A percentile compares a stretch with the other conserved stretches of the same genome.
Evolutionary conservation across 2,329 filamentous ascomycete genomes (phyloP).

Genomic region (Mycosphaerelloides madeirae): DNA sequence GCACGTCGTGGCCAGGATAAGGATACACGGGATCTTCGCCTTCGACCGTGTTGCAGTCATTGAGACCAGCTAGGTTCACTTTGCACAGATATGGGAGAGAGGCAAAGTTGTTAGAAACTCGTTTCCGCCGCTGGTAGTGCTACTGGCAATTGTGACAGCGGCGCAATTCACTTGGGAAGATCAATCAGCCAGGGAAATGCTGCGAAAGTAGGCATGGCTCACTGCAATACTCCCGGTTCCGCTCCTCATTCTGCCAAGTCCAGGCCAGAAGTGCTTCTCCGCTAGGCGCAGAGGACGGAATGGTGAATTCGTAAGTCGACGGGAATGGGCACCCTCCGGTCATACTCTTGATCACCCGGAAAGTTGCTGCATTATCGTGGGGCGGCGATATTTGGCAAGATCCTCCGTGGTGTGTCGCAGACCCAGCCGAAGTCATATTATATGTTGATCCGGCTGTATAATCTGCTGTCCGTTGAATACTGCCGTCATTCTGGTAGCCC

Average conservation of each 20-base stretch:
- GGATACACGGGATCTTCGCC: constrained; percentile 38
- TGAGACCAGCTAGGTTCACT: constrained; percentile 40
- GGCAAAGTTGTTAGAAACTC: constrained; percentile 24
- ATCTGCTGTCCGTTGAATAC: constrained; percentile 53
- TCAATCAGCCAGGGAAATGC: background rate
- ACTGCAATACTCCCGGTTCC: constrained; percentile 81
- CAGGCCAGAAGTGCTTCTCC: constrained; percentile 64
- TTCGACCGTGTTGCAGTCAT: constrained; percentile 38
- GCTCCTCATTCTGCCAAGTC: constrained; percentile 50
- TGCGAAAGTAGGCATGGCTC: constrained; percentile 44
- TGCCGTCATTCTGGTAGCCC: constrained; percentile 52
- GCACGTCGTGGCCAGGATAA: constrained; percentile 37
- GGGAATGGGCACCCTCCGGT: constrained; percentile 53
- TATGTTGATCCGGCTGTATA: constrained; percentile 61
- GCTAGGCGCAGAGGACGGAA: constrained; percentile 60
- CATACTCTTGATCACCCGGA: constrained; percentile 63
- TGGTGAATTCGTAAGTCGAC: constrained; percentile 58
- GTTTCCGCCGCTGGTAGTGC: constrained; percentile 13
- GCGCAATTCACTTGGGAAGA: constrained; percentile 16
- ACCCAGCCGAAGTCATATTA: constrained; percentile 60
- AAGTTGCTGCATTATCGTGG: constrained; percentile 65
- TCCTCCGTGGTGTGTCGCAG: constrained; percentile 54
- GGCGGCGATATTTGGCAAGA: constrained; percentile 73
- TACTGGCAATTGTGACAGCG: constrained; percentile 35
- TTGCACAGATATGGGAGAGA: constrained; percentile 41